Evolutionary conservation across 176 grass and related monocot species (phyloP).

Genomic region (Pontederia crassipes): DNA sequence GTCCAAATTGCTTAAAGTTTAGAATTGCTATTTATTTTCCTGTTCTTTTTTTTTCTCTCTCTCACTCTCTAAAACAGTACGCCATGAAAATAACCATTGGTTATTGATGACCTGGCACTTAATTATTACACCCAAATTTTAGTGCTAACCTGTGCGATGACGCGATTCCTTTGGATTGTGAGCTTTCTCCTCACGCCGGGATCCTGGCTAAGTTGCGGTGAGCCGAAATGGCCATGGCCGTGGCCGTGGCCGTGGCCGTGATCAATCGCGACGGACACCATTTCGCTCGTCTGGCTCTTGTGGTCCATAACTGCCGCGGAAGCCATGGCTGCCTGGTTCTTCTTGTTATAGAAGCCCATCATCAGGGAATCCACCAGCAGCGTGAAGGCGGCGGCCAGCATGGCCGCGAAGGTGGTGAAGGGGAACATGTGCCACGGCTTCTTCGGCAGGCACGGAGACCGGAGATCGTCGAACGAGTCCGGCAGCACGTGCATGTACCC

Average conservation of each 20-base stretch:
- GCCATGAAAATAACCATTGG: no score
- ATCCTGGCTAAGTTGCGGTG: conserved; percentile 9
- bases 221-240: conserved; percentile 15
- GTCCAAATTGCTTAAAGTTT: no score
- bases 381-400: conserved; percentile 57
- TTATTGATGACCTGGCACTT: no score
- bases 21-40: no score
- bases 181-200: conserved; percentile 5
- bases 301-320: background rate
- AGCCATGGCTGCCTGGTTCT: background rate
- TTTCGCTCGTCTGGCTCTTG: conserved; percentile 12
- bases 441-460: conserved; percentile 41
- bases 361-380: conserved; percentile 68
- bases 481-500: conserved; percentile 77
- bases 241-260: conserved; percentile 14
- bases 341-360: conserved; percentile 41
- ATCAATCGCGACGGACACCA: background rate
- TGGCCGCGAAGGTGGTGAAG: conserved; percentile 59
- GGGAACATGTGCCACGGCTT: conserved; percentile 42
- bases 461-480: conserved; percentile 49
- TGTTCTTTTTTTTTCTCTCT: no score
- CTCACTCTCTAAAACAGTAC: no score
- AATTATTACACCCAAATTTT: no score
- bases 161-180: conserved; percentile 29
- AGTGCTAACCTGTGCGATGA: conserved; percentile 46